These are phyloP conservation scores for Sporothrix sp. DNA, from an alignment of 2,329 filamentous ascomycete genomes.

Conservation along the genomic window DNA sequence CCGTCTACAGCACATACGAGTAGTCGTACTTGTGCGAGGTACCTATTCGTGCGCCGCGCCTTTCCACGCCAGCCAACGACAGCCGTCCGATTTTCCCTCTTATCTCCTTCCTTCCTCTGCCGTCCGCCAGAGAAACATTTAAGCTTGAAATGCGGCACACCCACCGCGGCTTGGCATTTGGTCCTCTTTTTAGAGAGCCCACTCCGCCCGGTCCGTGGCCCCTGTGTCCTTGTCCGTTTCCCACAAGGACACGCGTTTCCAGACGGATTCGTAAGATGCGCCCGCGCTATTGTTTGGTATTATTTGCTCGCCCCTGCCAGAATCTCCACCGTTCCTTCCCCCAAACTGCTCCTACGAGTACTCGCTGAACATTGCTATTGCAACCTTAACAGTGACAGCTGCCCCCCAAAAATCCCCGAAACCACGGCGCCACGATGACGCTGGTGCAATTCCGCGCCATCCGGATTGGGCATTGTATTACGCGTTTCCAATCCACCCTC, in stretches of 20 bases:
- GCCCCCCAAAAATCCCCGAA: too few species aligned
- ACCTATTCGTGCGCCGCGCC: too few species aligned
- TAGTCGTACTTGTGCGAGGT: too few species aligned
- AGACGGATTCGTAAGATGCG: slow-evolving; percentile 4
- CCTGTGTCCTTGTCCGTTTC: not conserved
- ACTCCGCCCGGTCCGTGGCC: not conserved
- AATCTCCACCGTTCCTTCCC: not conserved
- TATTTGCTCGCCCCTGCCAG: not conserved
- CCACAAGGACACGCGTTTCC: not conserved
- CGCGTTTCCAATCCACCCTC: slow-evolving; percentile 1
- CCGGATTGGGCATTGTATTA: slow-evolving; percentile 10
- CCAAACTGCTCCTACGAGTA: not conserved
- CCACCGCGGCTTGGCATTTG: slow-evolving; percentile 17
- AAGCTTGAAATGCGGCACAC: slow-evolving; percentile 23
- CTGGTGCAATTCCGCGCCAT: slow-evolving; percentile 6
- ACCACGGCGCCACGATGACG: too few species aligned
- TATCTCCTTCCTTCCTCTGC: not conserved
- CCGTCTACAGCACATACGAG: too few species aligned
- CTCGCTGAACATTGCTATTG: too few species aligned
- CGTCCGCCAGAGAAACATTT: slow-evolving; percentile 14
- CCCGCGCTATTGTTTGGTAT: not conserved
- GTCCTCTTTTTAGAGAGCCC: not conserved
- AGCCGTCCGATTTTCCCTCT: not conserved
- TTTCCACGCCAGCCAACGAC: not conserved
- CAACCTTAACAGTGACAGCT: not conserved